phyloP scores from a whole-genome alignment of 2,329 filamentous ascomycete species.

The Curvularia verruculosa region DNA sequence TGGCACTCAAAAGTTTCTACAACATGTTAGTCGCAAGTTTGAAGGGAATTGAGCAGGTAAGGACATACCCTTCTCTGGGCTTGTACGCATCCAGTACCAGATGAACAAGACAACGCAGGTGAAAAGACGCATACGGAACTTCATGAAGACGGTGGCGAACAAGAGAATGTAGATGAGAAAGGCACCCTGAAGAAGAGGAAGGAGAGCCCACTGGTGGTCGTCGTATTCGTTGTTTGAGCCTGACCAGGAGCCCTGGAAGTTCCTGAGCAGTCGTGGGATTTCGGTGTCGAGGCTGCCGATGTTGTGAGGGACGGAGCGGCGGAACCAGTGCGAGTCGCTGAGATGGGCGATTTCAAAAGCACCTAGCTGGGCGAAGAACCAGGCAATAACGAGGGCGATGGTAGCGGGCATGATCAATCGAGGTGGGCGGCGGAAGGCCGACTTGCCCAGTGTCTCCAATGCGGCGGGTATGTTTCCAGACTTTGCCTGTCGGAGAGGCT shows the following conservation, averaged over 20 bases:
- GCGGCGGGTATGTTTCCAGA: constrained; percentile 54
- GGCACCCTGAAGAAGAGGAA: constrained; percentile 57
- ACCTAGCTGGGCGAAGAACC: constrained; percentile 57
- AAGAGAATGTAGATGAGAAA: constrained; percentile 59
- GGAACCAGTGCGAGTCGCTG: constrained; percentile 60
- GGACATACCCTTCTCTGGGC: constrained; percentile 54
- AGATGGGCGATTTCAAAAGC: constrained; percentile 56
- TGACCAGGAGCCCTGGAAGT: constrained; percentile 59
- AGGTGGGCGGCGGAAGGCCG: constrained; percentile 60
- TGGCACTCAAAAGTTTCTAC: constrained; percentile 62
- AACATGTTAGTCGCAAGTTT: constrained; percentile 13
- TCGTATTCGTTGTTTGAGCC: constrained; percentile 60
- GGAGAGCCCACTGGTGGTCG: constrained; percentile 62
- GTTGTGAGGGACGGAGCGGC: constrained; percentile 55
- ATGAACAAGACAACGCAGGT: constrained; percentile 55
- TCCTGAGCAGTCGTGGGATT: constrained; percentile 52
- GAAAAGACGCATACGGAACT: constrained; percentile 55
- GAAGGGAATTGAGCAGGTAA: background rate
- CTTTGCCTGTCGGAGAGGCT: constrained; percentile 59
- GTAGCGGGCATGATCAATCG: constrained; percentile 60
- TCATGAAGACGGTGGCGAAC: constrained; percentile 56
- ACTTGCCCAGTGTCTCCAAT: constrained; percentile 58
- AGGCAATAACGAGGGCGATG: constrained; percentile 59
- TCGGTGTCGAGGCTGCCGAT: constrained; percentile 55
- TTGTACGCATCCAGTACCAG: constrained; percentile 58